These are phyloP conservation scores for Panaeolus cyanescens DNA, from an alignment of 768 basidiomycete species.

Conservation along the genomic window DNA sequence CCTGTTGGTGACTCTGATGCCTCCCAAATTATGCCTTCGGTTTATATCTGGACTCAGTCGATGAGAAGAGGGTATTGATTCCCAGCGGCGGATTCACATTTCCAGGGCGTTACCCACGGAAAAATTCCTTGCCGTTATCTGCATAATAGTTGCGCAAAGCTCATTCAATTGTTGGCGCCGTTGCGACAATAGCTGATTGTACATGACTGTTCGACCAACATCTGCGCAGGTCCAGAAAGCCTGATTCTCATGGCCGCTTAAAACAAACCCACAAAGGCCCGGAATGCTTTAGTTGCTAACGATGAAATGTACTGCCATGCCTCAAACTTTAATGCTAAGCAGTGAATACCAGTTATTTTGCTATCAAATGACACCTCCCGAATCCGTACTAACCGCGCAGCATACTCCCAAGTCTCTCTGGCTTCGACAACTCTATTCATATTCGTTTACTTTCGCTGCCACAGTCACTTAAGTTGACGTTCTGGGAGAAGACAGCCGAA, in stretches of 20 bases:
- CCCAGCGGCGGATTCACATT: neutral
- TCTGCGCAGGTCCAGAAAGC: neutral
- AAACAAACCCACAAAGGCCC: neutral
- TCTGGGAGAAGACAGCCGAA: neutral
- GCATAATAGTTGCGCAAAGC: neutral
- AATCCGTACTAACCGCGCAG: neutral
- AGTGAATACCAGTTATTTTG: too few relatives aligned
- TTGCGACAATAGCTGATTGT: neutral
- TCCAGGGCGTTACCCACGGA: neutral
- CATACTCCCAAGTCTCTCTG: neutral
- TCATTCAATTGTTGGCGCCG: neutral
- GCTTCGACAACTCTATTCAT: neutral
- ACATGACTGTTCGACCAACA: neutral
- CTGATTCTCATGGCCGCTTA: neutral
- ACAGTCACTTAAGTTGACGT: neutral
- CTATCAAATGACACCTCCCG: neutral
- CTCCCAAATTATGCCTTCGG: neutral
- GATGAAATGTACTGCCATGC: neutral
- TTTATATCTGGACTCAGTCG: neutral
- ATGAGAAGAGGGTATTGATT: neutral
- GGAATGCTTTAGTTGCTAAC: neutral
- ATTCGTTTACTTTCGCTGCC: neutral
- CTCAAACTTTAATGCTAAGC: too few relatives aligned
- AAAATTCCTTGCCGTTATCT: neutral
- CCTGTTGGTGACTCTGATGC: neutral